A percentile compares a stretch with the other conserved stretches of the same genome.
Conservation (phyloP, 306 rosid genomes). For the Mimosa pudica region DNA sequence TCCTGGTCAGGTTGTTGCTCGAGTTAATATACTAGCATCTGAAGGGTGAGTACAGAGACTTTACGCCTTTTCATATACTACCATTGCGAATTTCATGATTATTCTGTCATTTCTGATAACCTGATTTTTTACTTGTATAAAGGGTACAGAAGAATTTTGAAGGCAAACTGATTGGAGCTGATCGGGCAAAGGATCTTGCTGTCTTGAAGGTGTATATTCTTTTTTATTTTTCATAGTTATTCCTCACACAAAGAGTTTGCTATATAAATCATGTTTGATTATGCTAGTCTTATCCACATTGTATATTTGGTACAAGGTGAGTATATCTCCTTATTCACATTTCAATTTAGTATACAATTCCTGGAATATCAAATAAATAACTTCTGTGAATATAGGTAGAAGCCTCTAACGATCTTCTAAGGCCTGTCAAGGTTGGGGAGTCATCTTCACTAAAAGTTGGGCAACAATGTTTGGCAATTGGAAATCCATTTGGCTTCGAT, state of each 20-base stretch:
- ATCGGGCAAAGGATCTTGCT: slow-evolving; percentile 97
- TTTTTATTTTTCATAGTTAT: slow-evolving; percentile 23
- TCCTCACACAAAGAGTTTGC: slow-evolving; percentile 13
- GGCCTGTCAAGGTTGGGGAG: slow-evolving; percentile 73
- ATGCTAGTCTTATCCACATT: slow-evolving; percentile 16
- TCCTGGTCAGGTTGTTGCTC: slow-evolving; percentile 85
- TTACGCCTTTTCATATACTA: slow-evolving; percentile 19
- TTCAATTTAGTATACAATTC: slow-evolving; percentile 2
- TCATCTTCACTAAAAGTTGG: slow-evolving; percentile 87
- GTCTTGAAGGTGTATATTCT: slow-evolving; percentile 66
- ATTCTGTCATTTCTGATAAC: slow-evolving; percentile 33
- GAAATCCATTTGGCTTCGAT: slow-evolving; percentile 98
- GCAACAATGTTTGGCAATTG: slow-evolving; percentile 95
- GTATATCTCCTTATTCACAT: not conserved
- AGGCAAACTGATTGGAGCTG: slow-evolving; percentile 91
- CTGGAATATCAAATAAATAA: slow-evolving; percentile 18
- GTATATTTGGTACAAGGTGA: slow-evolving; percentile 22
- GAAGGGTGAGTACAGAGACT: slow-evolving; percentile 67
- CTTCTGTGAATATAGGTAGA: slow-evolving; percentile 63
- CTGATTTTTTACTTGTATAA: slow-evolving; percentile 16
- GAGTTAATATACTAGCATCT: slow-evolving; percentile 78
- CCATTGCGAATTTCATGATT: not conserved
- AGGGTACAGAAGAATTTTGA: slow-evolving; percentile 90
- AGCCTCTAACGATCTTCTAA: slow-evolving; percentile 73
- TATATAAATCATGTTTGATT: slow-evolving; percentile 22